Evolutionary conservation across 73 alveolate species (phyloP), one percentile per base, ranked within the genome.

Genomic region (Uronychia binucleata): DNA sequence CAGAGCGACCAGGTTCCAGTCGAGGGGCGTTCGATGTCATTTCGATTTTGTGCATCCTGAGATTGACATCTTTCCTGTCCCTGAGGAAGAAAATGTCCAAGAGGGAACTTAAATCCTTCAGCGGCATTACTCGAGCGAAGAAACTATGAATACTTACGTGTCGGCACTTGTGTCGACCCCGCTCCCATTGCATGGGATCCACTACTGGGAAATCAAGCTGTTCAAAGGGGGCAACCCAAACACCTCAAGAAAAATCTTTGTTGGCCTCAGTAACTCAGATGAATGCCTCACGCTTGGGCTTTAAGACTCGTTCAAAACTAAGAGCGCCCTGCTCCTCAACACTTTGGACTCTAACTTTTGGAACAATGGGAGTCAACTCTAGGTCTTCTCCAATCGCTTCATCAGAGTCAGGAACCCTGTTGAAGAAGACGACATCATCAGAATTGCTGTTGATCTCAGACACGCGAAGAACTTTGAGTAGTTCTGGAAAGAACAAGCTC

Each of bases 371-470:
- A 14, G 34, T 31, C 76, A 82, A 27, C 29, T 83, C 30, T 80
- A 85, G 75, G 79, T 67, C 31, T 81, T 60, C 57, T 58, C 58
- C 34, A 83, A 77, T 75, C 82, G 88, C 30, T 77, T 67, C 57
- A 81, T 83, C 0, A 82, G 87, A 33, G 60, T 88, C 28, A 82
- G 82, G 77, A 27, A 34, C 29, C 85, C 87, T 1, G 34, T 88
- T 27, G 91, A 82, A 0, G 80, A 76, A 11, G 82, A 75, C 28
- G 94, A 88, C 34, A 77, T 88, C 11, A 77, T 88, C 34, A 82
- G 94, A 33, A 77, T 88, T 13, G 94, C 94, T 30, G 78, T 88
- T 0, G 94, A 88, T 77, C 58, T 88, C 31, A 88, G 94, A 88
- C 59, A 34, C 25, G 91, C 94, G 34, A 77, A 82, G 29, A 88